Conservation (phyloP, 306 rosid species). For the Begonia masoniana region DNA sequence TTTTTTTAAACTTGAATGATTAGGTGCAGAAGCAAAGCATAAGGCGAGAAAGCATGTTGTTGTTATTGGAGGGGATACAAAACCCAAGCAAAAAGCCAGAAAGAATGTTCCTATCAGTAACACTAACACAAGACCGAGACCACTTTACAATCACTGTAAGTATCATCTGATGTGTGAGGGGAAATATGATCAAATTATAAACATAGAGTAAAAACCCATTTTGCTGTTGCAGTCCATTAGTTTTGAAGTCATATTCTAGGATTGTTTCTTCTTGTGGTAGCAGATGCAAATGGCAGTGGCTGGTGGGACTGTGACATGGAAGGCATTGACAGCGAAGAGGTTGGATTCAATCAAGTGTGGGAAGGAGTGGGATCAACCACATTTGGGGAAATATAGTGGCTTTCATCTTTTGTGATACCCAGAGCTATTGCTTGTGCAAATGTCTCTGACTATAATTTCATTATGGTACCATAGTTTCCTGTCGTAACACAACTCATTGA, state of each 20-base stretch:
- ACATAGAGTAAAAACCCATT: no score
- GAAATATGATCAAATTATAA: no score
- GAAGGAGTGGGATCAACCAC: conserved; percentile 94
- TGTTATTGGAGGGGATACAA: conserved; percentile 58
- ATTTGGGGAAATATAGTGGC: conserved; percentile 78
- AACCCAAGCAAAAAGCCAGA: conserved; percentile 26
- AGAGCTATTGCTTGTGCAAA: no score
- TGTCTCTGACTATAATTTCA: no score
- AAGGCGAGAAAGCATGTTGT: conserved; percentile 23
- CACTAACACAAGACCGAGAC: conserved; percentile 26
- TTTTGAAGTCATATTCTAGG: neutral
- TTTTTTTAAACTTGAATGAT: conserved; percentile 7
- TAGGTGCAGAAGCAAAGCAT: conserved; percentile 25
- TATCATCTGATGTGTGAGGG: neutral
- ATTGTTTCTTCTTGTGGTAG: neutral
- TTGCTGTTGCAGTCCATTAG: neutral
- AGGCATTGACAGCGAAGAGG: conserved; percentile 72
- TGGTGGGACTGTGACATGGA: conserved; percentile 92
- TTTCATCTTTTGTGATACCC: conserved; percentile 22
- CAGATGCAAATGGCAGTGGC: conserved; percentile 85
- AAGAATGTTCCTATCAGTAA: conserved; percentile 6
- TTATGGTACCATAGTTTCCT: no score
- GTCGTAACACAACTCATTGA: no score
- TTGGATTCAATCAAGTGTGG: conserved; percentile 76
- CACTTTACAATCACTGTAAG: conserved; percentile 74